These are phyloP conservation scores for Pneumocystis canis DNA, from an alignment of 1,139 yeast genomes.

Conservation along the genomic window DNA sequence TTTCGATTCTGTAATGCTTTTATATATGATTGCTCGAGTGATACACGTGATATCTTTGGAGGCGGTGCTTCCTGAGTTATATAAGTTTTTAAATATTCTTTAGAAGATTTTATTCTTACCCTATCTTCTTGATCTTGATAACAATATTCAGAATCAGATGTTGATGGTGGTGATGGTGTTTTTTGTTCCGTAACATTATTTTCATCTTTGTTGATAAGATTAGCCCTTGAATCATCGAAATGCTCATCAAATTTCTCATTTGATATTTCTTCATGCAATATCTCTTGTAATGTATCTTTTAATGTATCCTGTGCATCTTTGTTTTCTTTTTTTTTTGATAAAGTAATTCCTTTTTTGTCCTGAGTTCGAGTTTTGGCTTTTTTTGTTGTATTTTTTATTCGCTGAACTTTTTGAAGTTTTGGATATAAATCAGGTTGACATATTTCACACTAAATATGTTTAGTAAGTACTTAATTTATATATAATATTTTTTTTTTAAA, in stretches of 20 bases:
- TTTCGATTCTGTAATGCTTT: conserved; percentile 9
- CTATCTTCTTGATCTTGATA: neutral
- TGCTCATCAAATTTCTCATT: neutral
- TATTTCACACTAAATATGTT: conserved; percentile 27
- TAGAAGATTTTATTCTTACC: neutral
- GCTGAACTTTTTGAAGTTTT: conserved; percentile 11
- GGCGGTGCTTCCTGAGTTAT: neutral
- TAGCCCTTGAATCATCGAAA: neutral
- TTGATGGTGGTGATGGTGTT: neutral
- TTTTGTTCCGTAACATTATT: neutral
- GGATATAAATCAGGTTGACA: conserved; percentile 34
- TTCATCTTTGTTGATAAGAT: neutral
- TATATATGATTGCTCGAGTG: neutral
- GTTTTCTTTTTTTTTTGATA: neutral
- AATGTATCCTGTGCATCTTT: conserved; percentile 6
- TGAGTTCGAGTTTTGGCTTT: conserved; percentile 8
- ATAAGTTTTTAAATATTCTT: neutral
- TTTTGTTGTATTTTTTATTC: conserved; percentile 13
- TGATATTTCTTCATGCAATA: neutral
- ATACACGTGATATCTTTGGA: neutral
- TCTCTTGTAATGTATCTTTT: conserved; percentile 3
- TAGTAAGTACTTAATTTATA: neutral
- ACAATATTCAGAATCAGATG: neutral
- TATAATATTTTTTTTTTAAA: neutral
- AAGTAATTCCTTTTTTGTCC: neutral